Evolutionary conservation across 768 basidiomycete species (phyloP).

Genomic region (Agaricus subrufescens): DNA sequence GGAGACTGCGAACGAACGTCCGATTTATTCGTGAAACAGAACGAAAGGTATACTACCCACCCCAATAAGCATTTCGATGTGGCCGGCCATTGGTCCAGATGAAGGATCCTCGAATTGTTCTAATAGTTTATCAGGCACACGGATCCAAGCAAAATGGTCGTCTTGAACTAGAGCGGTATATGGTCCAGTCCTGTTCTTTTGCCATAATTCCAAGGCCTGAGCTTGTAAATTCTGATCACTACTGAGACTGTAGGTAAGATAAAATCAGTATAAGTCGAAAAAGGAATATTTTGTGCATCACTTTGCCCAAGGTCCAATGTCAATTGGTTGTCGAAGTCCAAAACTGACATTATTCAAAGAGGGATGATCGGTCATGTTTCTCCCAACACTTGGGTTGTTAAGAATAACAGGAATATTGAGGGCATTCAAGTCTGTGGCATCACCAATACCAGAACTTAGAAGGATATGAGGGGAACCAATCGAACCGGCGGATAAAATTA

Average conservation of each 20-base stretch:
- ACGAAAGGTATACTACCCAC: not conserved
- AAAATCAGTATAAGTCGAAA: no score
- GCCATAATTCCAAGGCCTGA: constrained; percentile 10
- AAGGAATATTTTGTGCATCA: not conserved
- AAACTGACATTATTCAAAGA: constrained; percentile 2
- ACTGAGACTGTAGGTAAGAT: not conserved
- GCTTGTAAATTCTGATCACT: not conserved
- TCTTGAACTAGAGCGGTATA: not conserved
- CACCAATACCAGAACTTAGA: constrained; percentile 13
- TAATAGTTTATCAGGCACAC: constrained; percentile 1
- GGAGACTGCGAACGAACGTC: constrained; percentile 8
- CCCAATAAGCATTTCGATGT: constrained; percentile 4
- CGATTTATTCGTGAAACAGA: not conserved
- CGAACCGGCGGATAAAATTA: constrained; percentile 10
- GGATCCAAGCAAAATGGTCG: constrained; percentile 6
- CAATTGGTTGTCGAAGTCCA: not conserved
- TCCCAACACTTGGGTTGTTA: constrained; percentile 20
- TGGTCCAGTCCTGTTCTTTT: constrained; percentile 12
- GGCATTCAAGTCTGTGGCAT: not conserved
- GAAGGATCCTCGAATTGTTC: constrained; percentile 11
- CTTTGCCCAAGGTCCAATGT: constrained; percentile 7
- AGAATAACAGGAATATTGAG: not conserved
- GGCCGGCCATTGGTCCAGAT: constrained; percentile 1
- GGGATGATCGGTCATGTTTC: constrained; percentile 8
- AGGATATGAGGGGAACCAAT: constrained; percentile 13